Conservation (phyloP, 305 asterid species). For the Solanum hybrid region DNA sequence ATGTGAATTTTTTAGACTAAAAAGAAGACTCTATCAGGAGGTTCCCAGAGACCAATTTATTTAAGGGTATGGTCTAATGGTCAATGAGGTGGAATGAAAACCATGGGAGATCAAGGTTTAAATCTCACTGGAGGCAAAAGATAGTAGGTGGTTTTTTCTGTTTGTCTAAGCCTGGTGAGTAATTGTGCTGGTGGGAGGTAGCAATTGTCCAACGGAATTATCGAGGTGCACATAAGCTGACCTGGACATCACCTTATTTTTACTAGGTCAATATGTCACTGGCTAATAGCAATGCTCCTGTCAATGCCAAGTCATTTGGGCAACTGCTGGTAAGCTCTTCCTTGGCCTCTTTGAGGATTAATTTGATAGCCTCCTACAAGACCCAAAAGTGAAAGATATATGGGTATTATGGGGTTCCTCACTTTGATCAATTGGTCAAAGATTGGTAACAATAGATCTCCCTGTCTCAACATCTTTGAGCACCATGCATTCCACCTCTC, state of each 20-base stretch:
- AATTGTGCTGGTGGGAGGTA: neutral
- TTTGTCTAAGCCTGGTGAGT: neutral
- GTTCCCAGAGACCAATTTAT: neutral
- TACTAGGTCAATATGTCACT: neutral
- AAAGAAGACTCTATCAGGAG: neutral
- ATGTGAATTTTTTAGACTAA: neutral
- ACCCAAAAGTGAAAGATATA: neutral
- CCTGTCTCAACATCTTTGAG: neutral
- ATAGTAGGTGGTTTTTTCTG: neutral
- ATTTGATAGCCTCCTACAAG: neutral
- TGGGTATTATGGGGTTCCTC: neutral
- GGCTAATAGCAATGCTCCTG: neutral
- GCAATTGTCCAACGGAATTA: neutral
- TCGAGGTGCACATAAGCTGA: neutral
- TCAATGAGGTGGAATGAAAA: neutral
- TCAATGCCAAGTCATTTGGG: neutral
- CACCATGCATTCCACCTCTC: neutral
- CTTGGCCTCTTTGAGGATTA: neutral
- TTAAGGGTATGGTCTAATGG: neutral
- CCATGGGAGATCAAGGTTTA: neutral
- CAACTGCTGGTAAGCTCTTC: neutral
- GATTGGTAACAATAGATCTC: neutral
- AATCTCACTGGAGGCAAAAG: neutral
- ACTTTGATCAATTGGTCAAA: neutral
- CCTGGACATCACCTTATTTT: neutral